Base-by-base conservation (phyloP, 257 asterid species). In the Henckelia pumila region DNA sequence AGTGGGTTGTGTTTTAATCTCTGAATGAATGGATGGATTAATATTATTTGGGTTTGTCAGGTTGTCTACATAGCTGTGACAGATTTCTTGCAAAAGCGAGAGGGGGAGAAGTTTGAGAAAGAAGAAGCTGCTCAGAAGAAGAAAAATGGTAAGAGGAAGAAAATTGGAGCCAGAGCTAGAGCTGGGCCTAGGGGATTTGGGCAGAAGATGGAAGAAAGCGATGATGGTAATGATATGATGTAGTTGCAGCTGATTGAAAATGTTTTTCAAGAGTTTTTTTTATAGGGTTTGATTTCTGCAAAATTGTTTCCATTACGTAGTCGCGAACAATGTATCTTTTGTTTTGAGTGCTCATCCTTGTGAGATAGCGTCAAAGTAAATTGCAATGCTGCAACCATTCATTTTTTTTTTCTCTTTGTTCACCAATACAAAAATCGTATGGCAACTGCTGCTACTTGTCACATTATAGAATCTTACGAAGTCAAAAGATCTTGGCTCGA, bases 121-220 rank as follows among this genome's bases (percentile, higher is more conserved):
- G 95, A 89, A 62, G 98, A 93, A 66, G 81, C 88, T 6, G 82
- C 84, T 14, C 30, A 28, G 30, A 81, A 71, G 83, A 85, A 87
- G 86, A 89, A 76, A 53, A 62, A 78, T 21, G 75, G 85, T 1
- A 84, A 85, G 65, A 84, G 72, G 40, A 86, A 87, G n/a, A 86
- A 71, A 52, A 62, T 79, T 6, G 72, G 74, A 63, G 82, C 80
- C 0, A 76, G 86, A 59, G 75, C 85, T 25, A 71, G 89, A 57
- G 83, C 61, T 16, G 90, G 94, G 13, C 99, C 99, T 0, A 79
- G 81, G 80, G 99, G 99, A 0, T 93, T 93, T n/a, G 99, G 99
- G 0, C 95, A 90, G 75, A 90, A 85, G 75, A 35, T 81, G 2
- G 84, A 77, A 7, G 84, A 78, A 25, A 71, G 64, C 30, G 30